Percentiles rank a stretch among this genome's conserved stretches.
phyloP scores from a whole-genome alignment of 2,329 filamentous ascomycete species.

The Calonectria crousiana region DNA sequence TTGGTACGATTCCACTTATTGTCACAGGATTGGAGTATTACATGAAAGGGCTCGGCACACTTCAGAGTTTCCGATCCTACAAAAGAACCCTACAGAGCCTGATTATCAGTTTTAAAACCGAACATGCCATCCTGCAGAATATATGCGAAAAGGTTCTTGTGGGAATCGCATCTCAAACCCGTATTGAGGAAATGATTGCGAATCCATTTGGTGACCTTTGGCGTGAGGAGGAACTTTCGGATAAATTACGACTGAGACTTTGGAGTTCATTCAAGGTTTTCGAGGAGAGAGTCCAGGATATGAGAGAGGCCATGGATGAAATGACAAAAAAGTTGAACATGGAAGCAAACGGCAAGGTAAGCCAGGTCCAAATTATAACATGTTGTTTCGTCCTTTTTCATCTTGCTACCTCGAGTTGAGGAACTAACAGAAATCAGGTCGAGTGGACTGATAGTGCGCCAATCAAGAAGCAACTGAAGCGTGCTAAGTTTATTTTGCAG shows the following conservation, averaged over 20 bases:
- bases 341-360: not conserved
- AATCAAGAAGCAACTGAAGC: not conserved
- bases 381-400: not conserved
- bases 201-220: constrained; percentile 13
- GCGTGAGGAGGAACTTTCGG: not conserved
- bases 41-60: not conserved
- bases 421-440: not conserved
- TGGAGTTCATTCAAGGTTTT: constrained; percentile 18
- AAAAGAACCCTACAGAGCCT: constrained; percentile 12
- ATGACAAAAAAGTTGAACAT: not conserved
- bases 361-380: not conserved
- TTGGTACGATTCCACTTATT: constrained; percentile 9
- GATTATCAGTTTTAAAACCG: constrained; percentile 17
- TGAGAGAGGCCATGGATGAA: not conserved
- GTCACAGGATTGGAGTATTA: constrained; percentile 18
- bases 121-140: constrained; percentile 21
- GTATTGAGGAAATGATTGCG: constrained; percentile 10
- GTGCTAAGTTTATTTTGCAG: not conserved
- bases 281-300: not conserved
- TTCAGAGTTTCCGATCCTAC: constrained; percentile 1
- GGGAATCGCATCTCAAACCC: not conserved
- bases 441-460: not conserved
- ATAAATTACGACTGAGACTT: constrained; percentile 9
- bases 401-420: not conserved
- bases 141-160: constrained; percentile 25